A percentile compares a stretch with the other conserved stretches of the same genome.
Conservation (phyloP, 2,329 filamentous ascomycete genomes). For the Aspergillus sclerotialis region DNA sequence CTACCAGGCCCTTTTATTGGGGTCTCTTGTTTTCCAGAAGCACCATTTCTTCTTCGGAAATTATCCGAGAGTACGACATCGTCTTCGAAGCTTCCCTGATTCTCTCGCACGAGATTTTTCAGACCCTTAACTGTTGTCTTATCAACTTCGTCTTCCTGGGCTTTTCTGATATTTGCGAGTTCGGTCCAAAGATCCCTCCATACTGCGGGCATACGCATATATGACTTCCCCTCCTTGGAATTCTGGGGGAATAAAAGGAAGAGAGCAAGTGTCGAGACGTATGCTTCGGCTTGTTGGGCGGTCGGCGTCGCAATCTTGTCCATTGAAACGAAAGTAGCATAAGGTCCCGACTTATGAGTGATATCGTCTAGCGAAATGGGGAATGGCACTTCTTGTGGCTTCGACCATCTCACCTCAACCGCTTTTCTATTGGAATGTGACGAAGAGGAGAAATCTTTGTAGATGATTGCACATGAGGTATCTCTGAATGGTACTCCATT, state of each 20-base stretch:
- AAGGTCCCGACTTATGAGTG: constrained; percentile 37
- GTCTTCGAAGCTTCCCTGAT: constrained; percentile 50
- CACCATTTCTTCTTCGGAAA: constrained; percentile 52
- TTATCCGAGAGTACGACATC: constrained; percentile 70
- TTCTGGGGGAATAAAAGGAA: constrained; percentile 75
- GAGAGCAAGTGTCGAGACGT: constrained; percentile 70
- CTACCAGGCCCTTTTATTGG: constrained; percentile 14
- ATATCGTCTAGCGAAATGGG: constrained; percentile 37
- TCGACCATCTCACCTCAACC: constrained; percentile 71
- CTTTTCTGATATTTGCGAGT: constrained; percentile 63
- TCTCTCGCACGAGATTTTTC: constrained; percentile 34
- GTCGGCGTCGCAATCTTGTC: constrained; percentile 65
- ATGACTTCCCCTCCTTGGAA: constrained; percentile 77
- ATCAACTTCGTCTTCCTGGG: constrained; percentile 62
- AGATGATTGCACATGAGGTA: constrained; percentile 58
- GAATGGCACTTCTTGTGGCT: constrained; percentile 53
- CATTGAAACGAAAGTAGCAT: constrained; percentile 63
- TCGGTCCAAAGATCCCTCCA: constrained; percentile 88
- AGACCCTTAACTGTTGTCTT: constrained; percentile 61
- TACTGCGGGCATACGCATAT: constrained; percentile 65
- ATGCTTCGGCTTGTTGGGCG: constrained; percentile 76
- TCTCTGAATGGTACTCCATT: constrained; percentile 50
- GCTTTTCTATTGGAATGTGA: constrained; percentile 70
- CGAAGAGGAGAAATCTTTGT: constrained; percentile 63
- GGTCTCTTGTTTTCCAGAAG: constrained; percentile 19